Evolutionary conservation across 495 filamentous ascomycete genomes (phyloP).

Genomic region (Chaetomium tenue): DNA sequence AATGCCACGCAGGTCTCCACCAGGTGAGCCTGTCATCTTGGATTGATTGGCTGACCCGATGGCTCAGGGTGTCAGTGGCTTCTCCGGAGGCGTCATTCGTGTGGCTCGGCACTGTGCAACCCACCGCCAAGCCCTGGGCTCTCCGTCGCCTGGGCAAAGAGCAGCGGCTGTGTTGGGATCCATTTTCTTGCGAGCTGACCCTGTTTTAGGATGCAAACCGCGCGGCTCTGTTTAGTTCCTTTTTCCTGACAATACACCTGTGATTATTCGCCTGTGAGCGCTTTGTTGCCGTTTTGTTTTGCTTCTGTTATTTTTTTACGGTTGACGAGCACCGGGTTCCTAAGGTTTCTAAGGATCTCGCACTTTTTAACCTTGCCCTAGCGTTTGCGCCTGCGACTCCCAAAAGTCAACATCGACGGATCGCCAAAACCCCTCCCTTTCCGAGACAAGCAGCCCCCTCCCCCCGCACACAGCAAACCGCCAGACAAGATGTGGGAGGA

Average conservation of each 20-base stretch:
- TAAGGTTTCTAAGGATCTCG: neutral
- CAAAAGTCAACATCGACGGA: slow-evolving; percentile 14
- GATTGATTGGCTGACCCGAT: neutral
- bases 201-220: slow-evolving; percentile 8
- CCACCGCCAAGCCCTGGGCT: slow-evolving; percentile 8
- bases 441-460: neutral
- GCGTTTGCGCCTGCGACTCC: neutral
- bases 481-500: slow-evolving; percentile 38
- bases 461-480: neutral
- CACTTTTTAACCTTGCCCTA: neutral
- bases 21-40: neutral
- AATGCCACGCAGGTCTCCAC: neutral
- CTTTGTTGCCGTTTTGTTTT: neutral
- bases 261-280: neutral
- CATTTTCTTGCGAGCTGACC: slow-evolving; percentile 15
- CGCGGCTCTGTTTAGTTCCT: slow-evolving; percentile 10
- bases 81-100: slow-evolving; percentile 17
- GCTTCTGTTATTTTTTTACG: neutral
- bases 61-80: neutral
- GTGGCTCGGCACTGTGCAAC: slow-evolving; percentile 17
- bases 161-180: slow-evolving; percentile 21
- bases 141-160: slow-evolving; percentile 20
- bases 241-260: neutral
- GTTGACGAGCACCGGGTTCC: neutral
- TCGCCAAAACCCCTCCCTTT: neutral